Conservation (phyloP, 2,329 filamentous ascomycete genomes). For the Parafenestella ontariensis region DNA sequence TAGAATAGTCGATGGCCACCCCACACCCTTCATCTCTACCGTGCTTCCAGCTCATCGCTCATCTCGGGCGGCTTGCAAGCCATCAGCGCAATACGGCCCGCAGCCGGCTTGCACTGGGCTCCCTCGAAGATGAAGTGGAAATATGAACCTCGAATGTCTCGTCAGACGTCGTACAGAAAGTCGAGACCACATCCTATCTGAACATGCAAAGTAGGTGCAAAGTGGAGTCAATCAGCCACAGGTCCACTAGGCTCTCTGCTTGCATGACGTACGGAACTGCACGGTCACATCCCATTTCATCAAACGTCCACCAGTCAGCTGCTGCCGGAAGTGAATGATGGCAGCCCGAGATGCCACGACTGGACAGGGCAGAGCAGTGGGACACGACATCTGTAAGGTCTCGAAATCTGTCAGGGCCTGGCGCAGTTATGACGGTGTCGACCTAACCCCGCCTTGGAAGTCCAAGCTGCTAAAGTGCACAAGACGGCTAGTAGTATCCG, state of each 20-base stretch:
- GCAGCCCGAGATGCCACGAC: conserved; percentile 16
- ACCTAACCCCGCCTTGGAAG: conserved; percentile 7
- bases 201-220: conserved; percentile 7
- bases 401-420: conserved; percentile 16
- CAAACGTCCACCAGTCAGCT: conserved; percentile 24
- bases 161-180: conserved; percentile 28
- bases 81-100: conserved; percentile 15
- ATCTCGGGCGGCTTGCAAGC: conserved; percentile 18
- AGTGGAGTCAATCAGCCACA: conserved; percentile 12
- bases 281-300: conserved; percentile 11
- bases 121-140: conserved; percentile 13
- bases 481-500: conserved; percentile 6
- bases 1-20: conserved; percentile 4
- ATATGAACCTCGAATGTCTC: conserved; percentile 16
- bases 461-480: background rate
- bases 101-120: conserved; percentile 9
- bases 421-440: conserved; percentile 17
- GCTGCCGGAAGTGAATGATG: conserved; percentile 14
- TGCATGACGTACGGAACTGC: conserved; percentile 32
- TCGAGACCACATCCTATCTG: conserved; percentile 10
- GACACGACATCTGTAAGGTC: conserved; percentile 24
- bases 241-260: conserved; percentile 2
- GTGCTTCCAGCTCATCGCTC: conserved; percentile 6
- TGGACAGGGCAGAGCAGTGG: conserved; percentile 11
- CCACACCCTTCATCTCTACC: conserved; percentile 9